A percentile compares a stretch with the other conserved stretches of the same genome.
phyloP scores from a whole-genome alignment of 257 asterid species.

The Gardenia jasminoides region DNA sequence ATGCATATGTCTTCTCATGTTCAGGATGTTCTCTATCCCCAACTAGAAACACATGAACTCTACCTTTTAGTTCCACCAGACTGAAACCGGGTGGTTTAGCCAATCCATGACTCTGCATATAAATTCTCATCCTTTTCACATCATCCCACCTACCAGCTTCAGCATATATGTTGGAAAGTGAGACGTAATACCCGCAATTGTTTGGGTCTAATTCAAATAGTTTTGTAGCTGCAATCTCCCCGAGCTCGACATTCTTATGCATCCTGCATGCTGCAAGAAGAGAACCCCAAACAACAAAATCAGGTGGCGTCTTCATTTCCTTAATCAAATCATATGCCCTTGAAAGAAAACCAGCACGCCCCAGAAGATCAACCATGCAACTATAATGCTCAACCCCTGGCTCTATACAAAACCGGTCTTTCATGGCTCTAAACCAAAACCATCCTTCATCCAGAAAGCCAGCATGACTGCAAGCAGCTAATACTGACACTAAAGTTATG shows the following conservation, averaged over 20 bases:
- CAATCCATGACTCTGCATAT: conserved; percentile 62
- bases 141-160: conserved; percentile 96
- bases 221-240: conserved; percentile 67
- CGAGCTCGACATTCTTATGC: conserved; percentile 86
- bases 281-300: conserved; percentile 85
- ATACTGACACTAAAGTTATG: conserved; percentile 75
- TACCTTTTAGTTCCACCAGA: conserved; percentile 71
- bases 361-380: conserved; percentile 95
- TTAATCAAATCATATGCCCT: conserved; percentile 67
- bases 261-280: conserved; percentile 79
- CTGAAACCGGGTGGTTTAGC: conserved; percentile 87
- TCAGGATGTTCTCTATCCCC: conserved; percentile 79
- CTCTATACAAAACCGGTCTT: conserved; percentile 53
- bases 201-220: conserved; percentile 72
- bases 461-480: conserved; percentile 84
- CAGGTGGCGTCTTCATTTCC: conserved; percentile 76
- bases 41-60: conserved; percentile 56
- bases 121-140: conserved; percentile 60
- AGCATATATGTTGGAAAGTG: conserved; percentile 81
- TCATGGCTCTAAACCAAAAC: conserved; percentile 88
- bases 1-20: conserved; percentile 55
- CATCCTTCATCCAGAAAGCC: conserved; percentile 62
- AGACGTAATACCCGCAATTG: conserved; percentile 75
- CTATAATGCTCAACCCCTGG: conserved; percentile 89
- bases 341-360: conserved; percentile 77